Base-by-base conservation (phyloP, 2,329 filamentous ascomycete species). In the Fusarium heterosporum region DNA sequence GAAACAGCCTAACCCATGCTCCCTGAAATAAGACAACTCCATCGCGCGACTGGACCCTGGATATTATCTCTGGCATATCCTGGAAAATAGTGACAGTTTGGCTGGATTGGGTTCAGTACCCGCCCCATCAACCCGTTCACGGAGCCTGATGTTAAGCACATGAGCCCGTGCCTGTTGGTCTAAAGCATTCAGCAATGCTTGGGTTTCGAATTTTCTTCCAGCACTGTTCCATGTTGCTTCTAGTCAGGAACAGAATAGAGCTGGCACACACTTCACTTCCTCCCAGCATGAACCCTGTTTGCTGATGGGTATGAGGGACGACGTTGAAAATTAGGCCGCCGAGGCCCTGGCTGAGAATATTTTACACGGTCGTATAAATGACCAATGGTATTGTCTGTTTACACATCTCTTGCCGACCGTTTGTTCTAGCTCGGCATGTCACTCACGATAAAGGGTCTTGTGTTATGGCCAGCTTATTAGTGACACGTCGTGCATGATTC, bases 31-130 rank as follows among this genome's bases (percentile, higher is more conserved):
- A 36, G 41, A 66, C 17, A 40, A 48, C 61, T 32, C 51, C 53
- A 36, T 54, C 36, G 16, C 55, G 19, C 11, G 42, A 42, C 34
- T 48, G 47, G 55, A 53, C 50, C 42, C 60, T 50, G 61, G 51
- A 61, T 32, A 16, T 14, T 13, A 10, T 55, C 26, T 30, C 65
- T 49, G 65, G 61, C 49, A 66, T 63, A 63, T 66, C 61, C 66
- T 53, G 52, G 56, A 40, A 52, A 43, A 51, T 13, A 56, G 17
- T 47, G 39, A 42, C 28, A 48, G 13, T 19, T 17, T 17, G 32
- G 41, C 14, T 52, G 48, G 47, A 28, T 50, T 32, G 32, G 40
- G 56, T 40, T 51, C 36, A 26, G 50, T 41, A 51, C 53, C 40
- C 39, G 47, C 28, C 47, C 49, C 17, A 32, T 40, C 53, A 59